Percentiles rank a stretch among this genome's conserved stretches.
phyloP scores from a whole-genome alignment of 805 yeast species.

The Candida anglica region DNA sequence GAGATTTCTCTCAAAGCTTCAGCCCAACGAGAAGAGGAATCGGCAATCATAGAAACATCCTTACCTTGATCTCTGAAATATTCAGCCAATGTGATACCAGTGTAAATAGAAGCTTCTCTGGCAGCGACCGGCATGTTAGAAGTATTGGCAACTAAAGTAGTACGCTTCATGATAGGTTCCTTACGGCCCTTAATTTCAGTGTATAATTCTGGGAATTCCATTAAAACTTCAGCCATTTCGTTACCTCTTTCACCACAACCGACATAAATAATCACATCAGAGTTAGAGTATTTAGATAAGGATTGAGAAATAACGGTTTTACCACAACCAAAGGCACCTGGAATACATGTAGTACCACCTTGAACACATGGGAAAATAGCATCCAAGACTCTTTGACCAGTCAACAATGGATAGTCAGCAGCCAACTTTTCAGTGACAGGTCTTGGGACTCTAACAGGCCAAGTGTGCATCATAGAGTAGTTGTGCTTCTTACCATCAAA shows the following conservation, averaged over 20 bases:
- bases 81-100: conserved; percentile 98
- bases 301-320: conserved; percentile 98
- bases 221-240: conserved; percentile 98
- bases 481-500: conserved; percentile 79
- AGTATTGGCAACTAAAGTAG: conserved; percentile 96
- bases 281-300: conserved; percentile 88
- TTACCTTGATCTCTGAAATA: conserved; percentile 99
- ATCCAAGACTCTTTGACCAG: conserved; percentile 99
- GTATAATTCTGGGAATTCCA: conserved; percentile 98
- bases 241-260: conserved; percentile 98
- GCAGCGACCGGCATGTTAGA: conserved; percentile 99
- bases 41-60: conserved; percentile 99
- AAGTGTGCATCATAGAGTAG: conserved; percentile 94
- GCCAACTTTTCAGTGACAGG: conserved; percentile 93
- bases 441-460: conserved; percentile 99
- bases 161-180: conserved; percentile 99
- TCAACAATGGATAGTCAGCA: conserved; percentile 91
- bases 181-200: conserved; percentile 89
- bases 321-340: conserved; percentile 99
- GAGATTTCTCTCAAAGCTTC: conserved; percentile 99
- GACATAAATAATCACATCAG: conserved; percentile 92
- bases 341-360: conserved; percentile 99
- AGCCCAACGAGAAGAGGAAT: conserved; percentile 99
- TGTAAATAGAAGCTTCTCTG: conserved; percentile 98
- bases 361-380: conserved; percentile 98